These are phyloP conservation scores for Candida silvatica DNA, from an alignment of 805 yeast species.

Conservation along the genomic window DNA sequence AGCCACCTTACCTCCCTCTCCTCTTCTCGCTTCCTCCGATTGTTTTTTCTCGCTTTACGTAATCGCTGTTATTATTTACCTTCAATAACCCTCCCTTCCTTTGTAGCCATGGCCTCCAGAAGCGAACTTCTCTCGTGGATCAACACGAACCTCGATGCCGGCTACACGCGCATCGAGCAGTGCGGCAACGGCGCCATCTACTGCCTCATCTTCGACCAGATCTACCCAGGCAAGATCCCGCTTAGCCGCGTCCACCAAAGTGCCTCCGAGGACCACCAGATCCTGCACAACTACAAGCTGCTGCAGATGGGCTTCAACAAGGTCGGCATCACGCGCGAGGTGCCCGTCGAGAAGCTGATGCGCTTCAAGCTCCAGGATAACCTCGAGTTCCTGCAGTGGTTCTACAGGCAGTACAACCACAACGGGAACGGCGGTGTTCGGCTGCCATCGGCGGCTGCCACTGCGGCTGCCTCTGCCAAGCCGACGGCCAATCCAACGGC, in stretches of 20 bases:
- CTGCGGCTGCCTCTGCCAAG: too few species aligned
- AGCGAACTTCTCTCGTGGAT: slow-evolving; percentile 82
- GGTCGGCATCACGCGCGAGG: slow-evolving; percentile 60
- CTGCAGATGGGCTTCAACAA: slow-evolving; percentile 72
- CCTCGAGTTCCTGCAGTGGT: slow-evolving; percentile 90
- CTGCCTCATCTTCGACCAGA: slow-evolving; percentile 84
- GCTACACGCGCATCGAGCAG: slow-evolving; percentile 76
- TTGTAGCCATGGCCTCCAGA: slow-evolving; percentile 61
- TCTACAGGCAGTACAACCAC: slow-evolving; percentile 75
- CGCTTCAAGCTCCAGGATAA: slow-evolving; percentile 92
- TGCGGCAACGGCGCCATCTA: slow-evolving; percentile 95
- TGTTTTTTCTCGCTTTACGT: too few species aligned
- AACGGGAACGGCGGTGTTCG: slow-evolving; percentile 35
- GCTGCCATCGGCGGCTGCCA: not conserved
- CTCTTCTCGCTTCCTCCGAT: too few species aligned
- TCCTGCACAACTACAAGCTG: slow-evolving; percentile 72
- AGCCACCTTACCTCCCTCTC: too few species aligned
- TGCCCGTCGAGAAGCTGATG: slow-evolving; percentile 74
- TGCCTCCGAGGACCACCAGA: slow-evolving; percentile 67
- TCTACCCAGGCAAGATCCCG: slow-evolving; percentile 68
- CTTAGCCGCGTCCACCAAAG: slow-evolving; percentile 69
- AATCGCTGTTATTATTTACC: not conserved
- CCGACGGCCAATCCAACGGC: too few species aligned
- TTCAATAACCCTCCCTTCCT: not conserved
- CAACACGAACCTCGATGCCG: slow-evolving; percentile 56